A percentile compares a stretch with the other conserved stretches of the same genome.
These are phyloP conservation scores for Zostera marina DNA, from an alignment of 116 monocot species.

Conservation along the genomic window DNA sequence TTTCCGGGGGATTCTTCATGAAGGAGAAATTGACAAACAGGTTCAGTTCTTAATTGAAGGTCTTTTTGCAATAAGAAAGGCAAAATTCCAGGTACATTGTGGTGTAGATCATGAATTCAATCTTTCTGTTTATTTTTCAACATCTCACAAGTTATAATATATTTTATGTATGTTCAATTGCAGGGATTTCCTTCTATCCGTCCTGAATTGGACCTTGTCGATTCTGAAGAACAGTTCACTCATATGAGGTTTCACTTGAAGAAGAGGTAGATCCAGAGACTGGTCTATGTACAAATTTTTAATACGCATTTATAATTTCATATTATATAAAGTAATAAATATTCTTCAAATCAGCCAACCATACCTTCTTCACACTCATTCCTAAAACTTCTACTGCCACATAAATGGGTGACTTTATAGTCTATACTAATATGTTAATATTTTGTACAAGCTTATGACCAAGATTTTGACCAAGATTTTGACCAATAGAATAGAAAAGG, in stretches of 20 bases:
- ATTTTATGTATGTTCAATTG: constrained; percentile 6
- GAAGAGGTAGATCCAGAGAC: constrained; percentile 91
- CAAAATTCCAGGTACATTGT: constrained; percentile 65
- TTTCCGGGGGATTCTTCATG: constrained; percentile 90
- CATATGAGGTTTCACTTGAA: constrained; percentile 91
- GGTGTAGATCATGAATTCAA: background rate
- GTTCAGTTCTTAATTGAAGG: constrained; percentile 95
- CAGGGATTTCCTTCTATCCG: constrained; percentile 90
- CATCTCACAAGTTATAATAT: background rate
- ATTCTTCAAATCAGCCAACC: too few species aligned
- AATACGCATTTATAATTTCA: background rate
- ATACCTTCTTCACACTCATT: too few species aligned
- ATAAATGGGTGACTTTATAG: too few species aligned
- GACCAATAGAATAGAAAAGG: too few species aligned
- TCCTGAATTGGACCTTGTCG: constrained; percentile 84
- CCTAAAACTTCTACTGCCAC: too few species aligned
- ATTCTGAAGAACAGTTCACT: constrained; percentile 84
- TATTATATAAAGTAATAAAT: background rate
- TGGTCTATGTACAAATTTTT: constrained; percentile 29
- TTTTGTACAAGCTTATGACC: too few species aligned
- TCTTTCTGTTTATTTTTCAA: background rate
- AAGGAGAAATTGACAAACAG: constrained; percentile 91
- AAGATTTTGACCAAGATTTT: too few species aligned
- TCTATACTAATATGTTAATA: too few species aligned
- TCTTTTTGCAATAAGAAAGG: constrained; percentile 86